phyloP scores from a whole-genome alignment of 768 basidiomycete species.

The Pulveroboletus sp. region DNA sequence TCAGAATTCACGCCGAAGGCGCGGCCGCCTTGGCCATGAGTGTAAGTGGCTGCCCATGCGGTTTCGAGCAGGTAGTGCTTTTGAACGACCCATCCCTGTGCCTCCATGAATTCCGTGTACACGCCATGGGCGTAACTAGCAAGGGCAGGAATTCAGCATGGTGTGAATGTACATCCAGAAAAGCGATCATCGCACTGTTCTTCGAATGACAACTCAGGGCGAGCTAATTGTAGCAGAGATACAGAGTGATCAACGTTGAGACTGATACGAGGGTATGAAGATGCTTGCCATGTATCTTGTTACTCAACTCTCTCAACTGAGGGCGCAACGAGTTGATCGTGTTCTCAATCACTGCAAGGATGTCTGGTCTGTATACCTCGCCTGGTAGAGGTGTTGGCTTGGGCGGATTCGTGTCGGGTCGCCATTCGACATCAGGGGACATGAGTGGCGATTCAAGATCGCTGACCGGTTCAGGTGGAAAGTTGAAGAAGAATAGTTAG shows the following conservation, averaged over 20 bases:
- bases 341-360: constrained; percentile 55
- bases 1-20: constrained; percentile 76
- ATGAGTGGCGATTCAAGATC: no score
- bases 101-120: constrained; percentile 62
- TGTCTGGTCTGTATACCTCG: constrained; percentile 51
- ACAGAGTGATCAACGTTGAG: not conserved
- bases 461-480: no score
- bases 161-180: not conserved
- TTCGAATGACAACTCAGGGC: constrained; percentile 67
- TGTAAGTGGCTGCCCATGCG: constrained; percentile 73
- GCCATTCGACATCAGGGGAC: constrained; percentile 36
- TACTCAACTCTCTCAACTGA: constrained; percentile 59
- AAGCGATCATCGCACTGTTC: constrained; percentile 35
- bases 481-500: no score
- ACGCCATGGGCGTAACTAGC: constrained; percentile 68
- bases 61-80: constrained; percentile 63
- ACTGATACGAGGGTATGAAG: not conserved
- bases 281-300: constrained; percentile 64
- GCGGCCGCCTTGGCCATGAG: constrained; percentile 38
- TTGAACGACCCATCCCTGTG: constrained; percentile 62
- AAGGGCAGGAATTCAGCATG: constrained; percentile 1
- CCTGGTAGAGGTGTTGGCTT: constrained; percentile 27
- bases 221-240: constrained; percentile 38
- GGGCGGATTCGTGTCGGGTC: constrained; percentile 30
- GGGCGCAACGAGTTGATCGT: constrained; percentile 49